Base-by-base conservation (phyloP, 1,139 yeast species). In the Tardiomyces digboiensis region DNA sequence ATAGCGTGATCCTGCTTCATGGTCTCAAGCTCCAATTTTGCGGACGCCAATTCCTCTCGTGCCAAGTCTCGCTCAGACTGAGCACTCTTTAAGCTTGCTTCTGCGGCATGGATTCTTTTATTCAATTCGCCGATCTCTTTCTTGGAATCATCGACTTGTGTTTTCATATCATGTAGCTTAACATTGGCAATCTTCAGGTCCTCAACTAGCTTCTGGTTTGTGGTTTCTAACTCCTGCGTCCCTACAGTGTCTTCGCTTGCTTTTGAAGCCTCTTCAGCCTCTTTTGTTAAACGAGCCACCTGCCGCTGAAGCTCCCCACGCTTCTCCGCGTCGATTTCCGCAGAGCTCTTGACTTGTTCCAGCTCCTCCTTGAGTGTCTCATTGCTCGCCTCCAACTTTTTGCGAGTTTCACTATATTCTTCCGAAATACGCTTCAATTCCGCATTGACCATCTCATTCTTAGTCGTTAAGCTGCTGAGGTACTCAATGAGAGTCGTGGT, bases 401-500 rank as follows among this genome's bases (percentile, higher is more conserved):
- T 46, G 37, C 19, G 19, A n/a, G 5, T 20, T 50, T 56, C 38
- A 49, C 49, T 38, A 52, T 21, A 21, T 12, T 43, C 39, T 2
- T 64, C 66, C 36, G 67, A 62, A 33, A 74, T 55, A 49, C 57
- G 50, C 26, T 75, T 64, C 54, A 80, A 60, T 54, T 81, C 86
- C 10, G 64, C 68, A 51, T 70, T 74, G 48, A 78, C 67, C 64
- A 88, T 64, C 2, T 69, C 67, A n/a, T 75, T 76, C 57, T 83
- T 83, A 42, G 76, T 73, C 20, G 73, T 74, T 45, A 85, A 62
- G 29, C 85, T 81, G 45, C 73, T 72, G 43, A 89, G 71, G 60
- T 80, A 88, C 43, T 82, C 89, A 37, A 80, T 78, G 41, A 89
- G 67, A 7, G 76, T 66, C 14, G 77, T 84, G 0, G 82, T 75